These are phyloP conservation scores for Penicillium paradoxum DNA, from an alignment of 495 filamentous ascomycete species.

Conservation along the genomic window DNA sequence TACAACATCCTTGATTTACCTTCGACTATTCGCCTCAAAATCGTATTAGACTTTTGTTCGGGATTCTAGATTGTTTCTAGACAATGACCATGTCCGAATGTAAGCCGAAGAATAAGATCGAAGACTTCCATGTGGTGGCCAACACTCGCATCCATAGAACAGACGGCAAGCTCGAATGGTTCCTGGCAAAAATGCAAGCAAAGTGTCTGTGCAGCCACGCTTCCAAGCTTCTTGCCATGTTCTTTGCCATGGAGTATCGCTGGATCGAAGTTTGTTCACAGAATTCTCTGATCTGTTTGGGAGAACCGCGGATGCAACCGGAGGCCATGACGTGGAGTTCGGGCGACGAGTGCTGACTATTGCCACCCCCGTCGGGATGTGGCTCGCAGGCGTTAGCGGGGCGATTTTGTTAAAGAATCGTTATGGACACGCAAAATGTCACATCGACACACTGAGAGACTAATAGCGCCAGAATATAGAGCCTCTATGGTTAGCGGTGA, in stretches of 20 bases:
- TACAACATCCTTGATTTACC: background rate
- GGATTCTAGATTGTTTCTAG: background rate
- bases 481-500: constrained; percentile 4
- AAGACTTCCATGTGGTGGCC: constrained; percentile 5
- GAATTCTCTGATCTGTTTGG: background rate
- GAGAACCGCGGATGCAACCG: constrained; percentile 14
- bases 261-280: background rate
- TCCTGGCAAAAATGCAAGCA: background rate
- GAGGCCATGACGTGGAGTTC: constrained; percentile 13
- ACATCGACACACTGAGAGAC: background rate
- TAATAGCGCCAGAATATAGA: too few relatives aligned
- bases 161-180: background rate
- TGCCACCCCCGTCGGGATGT: constrained; percentile 10
- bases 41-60: background rate
- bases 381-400: background rate
- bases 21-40: background rate
- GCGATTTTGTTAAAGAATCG: background rate
- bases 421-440: constrained; percentile 6
- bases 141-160: background rate
- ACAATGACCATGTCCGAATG: background rate
- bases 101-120: background rate
- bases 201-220: constrained; percentile 9
- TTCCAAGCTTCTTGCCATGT: constrained; percentile 6
- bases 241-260: constrained; percentile 1
- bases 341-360: constrained; percentile 1